Conservation (phyloP, 495 filamentous ascomycete species). For the Penicillium pulvis region DNA sequence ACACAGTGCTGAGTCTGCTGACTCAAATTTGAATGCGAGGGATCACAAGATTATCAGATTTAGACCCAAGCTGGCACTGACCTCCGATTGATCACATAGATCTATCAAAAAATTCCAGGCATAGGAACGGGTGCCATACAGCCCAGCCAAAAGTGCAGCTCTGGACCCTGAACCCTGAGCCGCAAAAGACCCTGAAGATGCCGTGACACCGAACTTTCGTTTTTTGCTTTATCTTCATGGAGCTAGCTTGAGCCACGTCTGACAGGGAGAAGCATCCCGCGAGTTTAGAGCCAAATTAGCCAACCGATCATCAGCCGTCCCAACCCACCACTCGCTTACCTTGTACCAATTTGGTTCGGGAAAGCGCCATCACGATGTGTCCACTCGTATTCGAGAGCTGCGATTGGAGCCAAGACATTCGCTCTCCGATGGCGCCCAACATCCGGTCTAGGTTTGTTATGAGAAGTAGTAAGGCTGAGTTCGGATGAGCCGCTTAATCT, state of each 20-base stretch:
- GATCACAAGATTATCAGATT: no score
- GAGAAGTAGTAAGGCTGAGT: constrained; percentile 7
- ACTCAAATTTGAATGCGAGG: no score
- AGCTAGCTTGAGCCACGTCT: not conserved
- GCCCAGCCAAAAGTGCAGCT: not conserved
- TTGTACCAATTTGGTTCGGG: constrained; percentile 19
- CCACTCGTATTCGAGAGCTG: constrained; percentile 22
- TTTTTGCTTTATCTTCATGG: not conserved
- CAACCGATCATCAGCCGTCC: constrained; percentile 1
- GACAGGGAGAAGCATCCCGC: constrained; percentile 4
- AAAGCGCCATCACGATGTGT: constrained; percentile 20
- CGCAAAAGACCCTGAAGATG: not conserved
- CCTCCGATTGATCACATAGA: not conserved
- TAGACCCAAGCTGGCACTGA: no score
- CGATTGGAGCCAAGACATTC: constrained; percentile 10
- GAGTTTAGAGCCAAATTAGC: not conserved
- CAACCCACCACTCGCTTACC: constrained; percentile 30
- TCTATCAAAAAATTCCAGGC: not conserved
- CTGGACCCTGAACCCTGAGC: not conserved
- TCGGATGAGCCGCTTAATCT: not conserved
- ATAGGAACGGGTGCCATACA: not conserved
- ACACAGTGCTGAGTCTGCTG: no score
- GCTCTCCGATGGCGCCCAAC: not conserved
- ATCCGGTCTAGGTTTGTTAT: constrained; percentile 1
- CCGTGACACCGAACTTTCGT: not conserved